Evolutionary conservation across 495 filamentous ascomycete species (phyloP).

Genomic region (Polyplosphaeria fusca): DNA sequence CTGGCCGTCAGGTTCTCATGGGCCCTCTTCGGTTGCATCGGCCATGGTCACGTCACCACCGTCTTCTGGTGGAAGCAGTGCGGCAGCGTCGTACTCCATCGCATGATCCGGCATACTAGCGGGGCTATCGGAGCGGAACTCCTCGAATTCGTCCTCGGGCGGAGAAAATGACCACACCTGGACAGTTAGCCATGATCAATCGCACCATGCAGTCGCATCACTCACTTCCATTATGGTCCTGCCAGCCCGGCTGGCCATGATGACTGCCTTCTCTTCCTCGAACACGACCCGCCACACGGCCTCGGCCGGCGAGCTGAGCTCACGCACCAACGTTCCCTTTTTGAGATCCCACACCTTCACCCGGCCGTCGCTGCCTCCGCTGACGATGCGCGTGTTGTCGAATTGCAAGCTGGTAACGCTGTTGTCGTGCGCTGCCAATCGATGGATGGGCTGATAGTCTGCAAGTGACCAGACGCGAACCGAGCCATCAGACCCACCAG

Average conservation of each 20-base stretch:
- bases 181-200: too few relatives aligned
- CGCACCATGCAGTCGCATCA: too few relatives aligned
- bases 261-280: slow-evolving; percentile 95
- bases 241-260: slow-evolving; percentile 78
- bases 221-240: slow-evolving; percentile 95
- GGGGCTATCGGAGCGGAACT: slow-evolving; percentile 32
- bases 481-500: slow-evolving; percentile 91
- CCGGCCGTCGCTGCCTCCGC: slow-evolving; percentile 89
- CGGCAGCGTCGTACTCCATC: slow-evolving; percentile 11
- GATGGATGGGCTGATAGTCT: slow-evolving; percentile 83
- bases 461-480: slow-evolving; percentile 93
- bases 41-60: slow-evolving; percentile 30
- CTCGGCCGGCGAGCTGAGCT: slow-evolving; percentile 84
- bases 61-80: slow-evolving; percentile 7
- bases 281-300: slow-evolving; percentile 98
- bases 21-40: slow-evolving; percentile 14
- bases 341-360: slow-evolving; percentile 97
- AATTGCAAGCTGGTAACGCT: slow-evolving; percentile 97
- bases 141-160: slow-evolving; percentile 57
- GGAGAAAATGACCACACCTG: slow-evolving; percentile 92
- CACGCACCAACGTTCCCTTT: slow-evolving; percentile 83
- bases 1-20: too few relatives aligned
- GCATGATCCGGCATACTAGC: slow-evolving; percentile 32
- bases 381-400: slow-evolving; percentile 89
- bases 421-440: slow-evolving; percentile 96